Evolutionary conservation across 208 protist species (phyloP), one percentile per base, ranked within the genome.

Genomic region (Leishmania guyanensis): DNA sequence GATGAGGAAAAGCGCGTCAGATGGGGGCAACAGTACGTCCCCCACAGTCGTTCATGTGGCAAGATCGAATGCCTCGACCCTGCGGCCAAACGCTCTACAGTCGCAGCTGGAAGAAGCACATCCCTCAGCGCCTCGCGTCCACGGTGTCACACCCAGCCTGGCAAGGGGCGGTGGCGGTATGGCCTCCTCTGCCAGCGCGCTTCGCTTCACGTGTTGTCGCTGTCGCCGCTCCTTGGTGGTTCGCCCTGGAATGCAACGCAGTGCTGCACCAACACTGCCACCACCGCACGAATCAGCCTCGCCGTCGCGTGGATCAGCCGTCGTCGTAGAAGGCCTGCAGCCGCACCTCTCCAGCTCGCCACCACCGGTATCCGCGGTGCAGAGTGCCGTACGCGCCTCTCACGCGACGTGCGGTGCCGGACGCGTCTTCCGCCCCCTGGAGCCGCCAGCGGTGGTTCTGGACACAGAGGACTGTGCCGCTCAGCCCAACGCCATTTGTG

Each of bases 161-260:
- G 9, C 43, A 54, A 48, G n/a, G 22, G 64, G 56, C 22, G 53
- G 46, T 9, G 54, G 26, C 20, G 16, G 22, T 36, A 56, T 50
- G 33, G 10, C 43, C 50, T 26, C 54, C 8, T 3, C 54, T 10
- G 48, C 76, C 9, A 50, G 76, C 33, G 66, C 76, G 4, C 69
- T 84, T 20, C 81, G 76, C 48, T 77, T 84, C 70, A 84, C 76
- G 26, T 84, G 81, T 58, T 80, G 81, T 73, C 81, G 76, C 20
- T 84, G 81, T n/a, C 81, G 81, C 2, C 75, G 69, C 22, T 8
- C 46, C 36, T 73, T 84, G 36, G 10, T 84, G 12, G 76, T 84
- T 26, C 46, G 6, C 4, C 75, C 81, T 1, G 70, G 10, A 39
- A 62, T 64, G 62, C 75, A 71, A 5, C 58, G 76, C 62, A 80